Percentiles rank a stretch among this genome's conserved stretches.
phyloP scores from a whole-genome alignment of 805 yeast species.

The Yarrowia divulgata region DNA sequence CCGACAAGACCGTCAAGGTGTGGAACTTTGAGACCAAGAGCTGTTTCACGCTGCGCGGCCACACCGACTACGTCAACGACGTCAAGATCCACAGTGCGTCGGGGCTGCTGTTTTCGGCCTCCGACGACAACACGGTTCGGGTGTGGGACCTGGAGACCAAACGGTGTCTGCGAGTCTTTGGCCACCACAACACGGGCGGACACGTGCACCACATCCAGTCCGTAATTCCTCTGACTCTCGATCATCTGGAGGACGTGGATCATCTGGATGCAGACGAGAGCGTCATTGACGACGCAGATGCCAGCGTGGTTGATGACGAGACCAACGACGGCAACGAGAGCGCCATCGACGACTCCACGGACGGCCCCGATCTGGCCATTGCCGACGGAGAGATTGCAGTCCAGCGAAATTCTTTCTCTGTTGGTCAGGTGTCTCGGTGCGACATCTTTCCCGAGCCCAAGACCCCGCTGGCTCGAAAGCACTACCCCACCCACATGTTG shows the following conservation, averaged over 20 bases:
- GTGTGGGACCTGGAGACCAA: conserved; percentile 93
- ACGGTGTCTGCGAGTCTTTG: conserved; percentile 76
- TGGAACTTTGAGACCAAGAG: conserved; percentile 97
- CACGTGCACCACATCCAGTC: conserved; percentile 95
- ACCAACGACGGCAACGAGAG: neutral
- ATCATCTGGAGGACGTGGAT: conserved; percentile 40
- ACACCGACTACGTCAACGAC: conserved; percentile 87
- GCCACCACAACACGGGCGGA: conserved; percentile 63
- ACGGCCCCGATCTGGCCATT: conserved; percentile 11
- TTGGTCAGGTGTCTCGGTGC: conserved; percentile 5
- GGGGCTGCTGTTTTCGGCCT: conserved; percentile 80
- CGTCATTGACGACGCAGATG: conserved; percentile 36
- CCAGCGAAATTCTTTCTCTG: conserved; percentile 26
- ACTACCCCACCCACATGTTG: conserved; percentile 77
- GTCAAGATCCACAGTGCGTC: conserved; percentile 86
- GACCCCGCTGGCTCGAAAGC: conserved; percentile 4
- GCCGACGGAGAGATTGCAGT: conserved; percentile 26
- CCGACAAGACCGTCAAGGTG: conserved; percentile 88
- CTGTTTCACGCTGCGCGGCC: conserved; percentile 92
- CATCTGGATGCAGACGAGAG: conserved; percentile 36
- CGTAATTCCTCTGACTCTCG: conserved; percentile 80
- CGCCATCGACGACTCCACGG: conserved; percentile 8
- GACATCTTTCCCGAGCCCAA: conserved; percentile 35
- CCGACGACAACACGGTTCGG: conserved; percentile 89
- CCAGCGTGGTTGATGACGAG: neutral